Base-by-base conservation (phyloP, 2,329 filamentous ascomycete species). In the Clonostachys rosea region DNA sequence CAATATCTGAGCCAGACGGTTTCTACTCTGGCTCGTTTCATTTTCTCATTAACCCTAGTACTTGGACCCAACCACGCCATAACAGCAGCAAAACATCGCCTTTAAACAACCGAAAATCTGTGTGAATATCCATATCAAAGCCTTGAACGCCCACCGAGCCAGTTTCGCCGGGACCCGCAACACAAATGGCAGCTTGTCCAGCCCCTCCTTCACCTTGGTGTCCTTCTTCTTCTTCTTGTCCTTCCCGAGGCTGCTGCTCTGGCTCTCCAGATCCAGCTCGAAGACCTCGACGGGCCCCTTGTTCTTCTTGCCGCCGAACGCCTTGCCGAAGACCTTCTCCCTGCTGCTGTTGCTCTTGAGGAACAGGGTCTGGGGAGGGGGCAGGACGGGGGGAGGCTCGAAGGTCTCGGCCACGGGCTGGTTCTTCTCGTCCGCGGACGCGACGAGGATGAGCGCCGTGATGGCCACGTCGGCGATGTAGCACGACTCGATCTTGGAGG, bases 381-480 rank as follows among this genome's bases (percentile, higher is more conserved):
- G 6, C 20, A 37, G 14, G 35, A 39, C 20, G 18, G 46, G 47
- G 13, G 81, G 81, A 14, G 82, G 79, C 55, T 78, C 79, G 56
- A 85, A 84, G 3, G 72, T 65, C 62, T 82, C 79, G 18, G 73
- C 61, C 2, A 53, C 53, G 0, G 63, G 56, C 0, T 48, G 54
- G 53, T 74, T 76, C 59, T 74, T 74, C 56, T 78, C 78, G 57
- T 85, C 81, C 8, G 68, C 59, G 44, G 76, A 69, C 2, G 81
- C 80, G 6, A 84, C 80, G 5, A 86, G 67, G 54, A 84, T 61
- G 14, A 85, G 66, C 1, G 82, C 80, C 3, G 78, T 69, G 14
- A 84, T 77, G 5, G 76, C 81, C 1, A 84, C 80, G 57, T 86
- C 82, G 13, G 82, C 70, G 39, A 85, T 65, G 59, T 82, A 86